Conservation (phyloP, 2,329 filamentous ascomycete genomes). For the Microdochium nivale region DNA sequence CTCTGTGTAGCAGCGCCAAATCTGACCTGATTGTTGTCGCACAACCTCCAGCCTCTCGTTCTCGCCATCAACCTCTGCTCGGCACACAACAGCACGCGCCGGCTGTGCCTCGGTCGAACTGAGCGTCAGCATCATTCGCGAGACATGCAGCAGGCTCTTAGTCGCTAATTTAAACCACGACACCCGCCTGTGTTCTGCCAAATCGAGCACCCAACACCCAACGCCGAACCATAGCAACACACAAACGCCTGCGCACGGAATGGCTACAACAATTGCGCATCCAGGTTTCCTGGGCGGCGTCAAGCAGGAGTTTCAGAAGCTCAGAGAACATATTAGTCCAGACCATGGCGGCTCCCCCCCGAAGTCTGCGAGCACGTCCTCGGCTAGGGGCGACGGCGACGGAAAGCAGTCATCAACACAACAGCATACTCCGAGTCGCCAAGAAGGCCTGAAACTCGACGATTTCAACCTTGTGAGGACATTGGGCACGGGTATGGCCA, state of each 20-base stretch:
- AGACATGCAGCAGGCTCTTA: no score
- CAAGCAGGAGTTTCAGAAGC: neutral
- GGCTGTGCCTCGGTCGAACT: no score
- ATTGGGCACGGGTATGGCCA: slow-evolving; percentile 58
- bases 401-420: neutral
- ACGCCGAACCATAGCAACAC: no score
- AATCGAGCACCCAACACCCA: no score
- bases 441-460: slow-evolving; percentile 29
- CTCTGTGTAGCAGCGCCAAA: no score
- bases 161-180: no score
- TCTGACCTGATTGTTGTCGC: no score
- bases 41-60: no score
- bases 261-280: neutral
- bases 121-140: no score
- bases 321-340: neutral
- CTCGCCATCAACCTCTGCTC: no score
- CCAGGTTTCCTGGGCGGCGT: neutral
- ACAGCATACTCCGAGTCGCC: neutral
- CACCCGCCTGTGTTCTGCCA: no score
- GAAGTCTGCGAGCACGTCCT: neutral
- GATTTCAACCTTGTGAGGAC: slow-evolving; percentile 71
- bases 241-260: neutral
- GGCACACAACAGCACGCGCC: no score
- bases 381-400: neutral
- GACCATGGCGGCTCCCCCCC: neutral